Percentiles rank a stretch among this genome's conserved stretches.
Evolutionary conservation across 2,329 filamentous ascomycete genomes (phyloP).

Genomic region (Colletotrichum echinochloae): DNA sequence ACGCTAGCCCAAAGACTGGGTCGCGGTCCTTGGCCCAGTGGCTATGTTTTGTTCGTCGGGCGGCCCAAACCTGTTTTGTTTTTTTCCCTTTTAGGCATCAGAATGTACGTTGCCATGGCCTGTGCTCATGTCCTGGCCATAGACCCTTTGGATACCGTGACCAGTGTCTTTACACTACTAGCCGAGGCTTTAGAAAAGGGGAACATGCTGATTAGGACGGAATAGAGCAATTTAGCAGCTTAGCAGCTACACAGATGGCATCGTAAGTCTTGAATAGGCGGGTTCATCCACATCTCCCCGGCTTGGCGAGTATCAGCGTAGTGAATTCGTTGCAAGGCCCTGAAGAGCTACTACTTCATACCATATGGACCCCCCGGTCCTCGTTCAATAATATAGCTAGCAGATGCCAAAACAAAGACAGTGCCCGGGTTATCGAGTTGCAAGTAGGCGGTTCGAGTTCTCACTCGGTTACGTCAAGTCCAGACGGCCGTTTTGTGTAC

Average conservation of each 20-base stretch:
- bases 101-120: neutral
- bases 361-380: neutral
- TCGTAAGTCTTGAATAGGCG: neutral
- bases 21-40: neutral
- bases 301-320: no score
- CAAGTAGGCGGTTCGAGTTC: neutral
- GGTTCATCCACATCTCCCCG: neutral
- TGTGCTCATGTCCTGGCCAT: neutral
- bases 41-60: neutral
- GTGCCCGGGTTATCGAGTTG: neutral
- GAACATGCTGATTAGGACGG: neutral
- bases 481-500: neutral
- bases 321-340: neutral
- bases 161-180: neutral
- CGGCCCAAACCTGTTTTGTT: conserved; percentile 9
- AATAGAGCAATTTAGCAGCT: neutral
- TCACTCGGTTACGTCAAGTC: neutral
- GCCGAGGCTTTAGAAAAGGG: no score
- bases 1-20: neutral
- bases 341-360: neutral
- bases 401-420: no score
- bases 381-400: no score
- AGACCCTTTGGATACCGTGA: neutral
- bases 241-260: neutral
- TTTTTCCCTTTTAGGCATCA: neutral